A percentile compares a stretch with the other conserved stretches of the same genome.
These are phyloP conservation scores for Fusarium napiforme DNA, from an alignment of 2,329 filamentous ascomycete species.

Conservation along the genomic window DNA sequence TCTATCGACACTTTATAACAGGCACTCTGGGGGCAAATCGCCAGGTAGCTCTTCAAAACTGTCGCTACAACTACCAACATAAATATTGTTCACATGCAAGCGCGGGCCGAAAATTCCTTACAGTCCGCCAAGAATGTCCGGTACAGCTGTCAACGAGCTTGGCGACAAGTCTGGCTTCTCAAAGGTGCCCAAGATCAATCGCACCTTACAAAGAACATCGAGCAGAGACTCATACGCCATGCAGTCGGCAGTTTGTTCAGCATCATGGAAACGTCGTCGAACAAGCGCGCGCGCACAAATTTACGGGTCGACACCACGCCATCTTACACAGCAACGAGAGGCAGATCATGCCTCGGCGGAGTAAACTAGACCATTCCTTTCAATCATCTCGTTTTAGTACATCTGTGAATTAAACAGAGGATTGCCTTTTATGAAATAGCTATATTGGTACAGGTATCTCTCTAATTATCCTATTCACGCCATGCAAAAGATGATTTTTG, in stretches of 20 bases:
- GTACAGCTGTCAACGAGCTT: not conserved
- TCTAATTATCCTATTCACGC: not conserved
- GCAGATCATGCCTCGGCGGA: not conserved
- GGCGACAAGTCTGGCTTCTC: too few relatives aligned
- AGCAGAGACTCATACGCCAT: too few relatives aligned
- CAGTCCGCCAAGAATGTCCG: not conserved
- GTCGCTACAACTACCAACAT: not conserved
- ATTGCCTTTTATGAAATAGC: not conserved
- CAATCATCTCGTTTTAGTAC: too few relatives aligned
- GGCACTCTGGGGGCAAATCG: not conserved
- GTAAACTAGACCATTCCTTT: too few relatives aligned
- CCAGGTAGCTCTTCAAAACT: not conserved
- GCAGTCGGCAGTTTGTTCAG: not conserved
- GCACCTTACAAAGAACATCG: too few relatives aligned
- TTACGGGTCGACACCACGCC: too few relatives aligned
- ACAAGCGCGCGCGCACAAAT: not conserved
- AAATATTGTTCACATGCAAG: not conserved
- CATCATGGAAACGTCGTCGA: accelerated
- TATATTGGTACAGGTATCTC: not conserved
- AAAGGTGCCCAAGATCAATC: not conserved
- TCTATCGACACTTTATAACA: not conserved
- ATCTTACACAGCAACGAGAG: not conserved
- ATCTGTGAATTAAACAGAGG: not conserved
- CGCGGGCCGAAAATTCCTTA: not conserved
- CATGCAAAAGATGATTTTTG: too few relatives aligned